A percentile compares a stretch with the other conserved stretches of the same genome.
phyloP scores from a whole-genome alignment of 495 filamentous ascomycete genomes.

The Chaetomium cochliodes region DNA sequence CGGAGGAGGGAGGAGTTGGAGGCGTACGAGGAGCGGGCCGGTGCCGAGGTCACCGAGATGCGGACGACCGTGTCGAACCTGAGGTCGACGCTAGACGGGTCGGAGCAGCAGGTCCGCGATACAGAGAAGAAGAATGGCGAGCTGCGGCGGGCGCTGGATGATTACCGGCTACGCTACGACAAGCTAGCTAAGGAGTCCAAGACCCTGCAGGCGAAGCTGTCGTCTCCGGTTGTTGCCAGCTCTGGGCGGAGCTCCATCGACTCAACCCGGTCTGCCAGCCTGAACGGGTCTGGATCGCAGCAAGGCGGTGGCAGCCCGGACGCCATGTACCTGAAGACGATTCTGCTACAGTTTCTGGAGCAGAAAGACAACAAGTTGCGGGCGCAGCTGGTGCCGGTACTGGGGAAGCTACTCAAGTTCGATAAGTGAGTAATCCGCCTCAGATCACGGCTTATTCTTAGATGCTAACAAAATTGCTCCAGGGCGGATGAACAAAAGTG shows the following conservation, averaged over 20 bases:
- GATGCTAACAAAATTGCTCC: conserved; percentile 17
- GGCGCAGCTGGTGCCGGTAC: conserved; percentile 84
- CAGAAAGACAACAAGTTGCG: conserved; percentile 89
- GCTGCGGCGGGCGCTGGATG: conserved; percentile 71
- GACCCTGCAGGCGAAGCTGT: conserved; percentile 40
- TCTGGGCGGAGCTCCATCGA: conserved; percentile 54
- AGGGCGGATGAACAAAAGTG: conserved; percentile 87
- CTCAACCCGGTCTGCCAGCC: conserved; percentile 55
- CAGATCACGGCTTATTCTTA: neutral
- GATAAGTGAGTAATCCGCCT: conserved; percentile 63
- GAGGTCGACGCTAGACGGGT: conserved; percentile 77
- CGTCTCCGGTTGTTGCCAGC: conserved; percentile 24
- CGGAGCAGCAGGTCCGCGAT: conserved; percentile 77
- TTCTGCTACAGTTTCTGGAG: conserved; percentile 91
- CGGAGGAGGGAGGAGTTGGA: conserved; percentile 73
- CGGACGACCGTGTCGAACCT: conserved; percentile 75
- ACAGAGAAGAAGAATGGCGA: conserved; percentile 78
- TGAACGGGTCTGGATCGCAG: conserved; percentile 37
- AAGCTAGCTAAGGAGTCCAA: conserved; percentile 70
- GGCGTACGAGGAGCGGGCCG: conserved; percentile 61
- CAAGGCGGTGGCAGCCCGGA: conserved; percentile 49
- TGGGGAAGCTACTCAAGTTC: conserved; percentile 89
- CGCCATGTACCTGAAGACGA: conserved; percentile 90
- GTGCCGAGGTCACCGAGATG: conserved; percentile 69
- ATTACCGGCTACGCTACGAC: conserved; percentile 71